A percentile compares a stretch with the other conserved stretches of the same genome.
Conservation (phyloP, 805 yeast genomes). For the Cyberlindnera mrakii region DNA sequence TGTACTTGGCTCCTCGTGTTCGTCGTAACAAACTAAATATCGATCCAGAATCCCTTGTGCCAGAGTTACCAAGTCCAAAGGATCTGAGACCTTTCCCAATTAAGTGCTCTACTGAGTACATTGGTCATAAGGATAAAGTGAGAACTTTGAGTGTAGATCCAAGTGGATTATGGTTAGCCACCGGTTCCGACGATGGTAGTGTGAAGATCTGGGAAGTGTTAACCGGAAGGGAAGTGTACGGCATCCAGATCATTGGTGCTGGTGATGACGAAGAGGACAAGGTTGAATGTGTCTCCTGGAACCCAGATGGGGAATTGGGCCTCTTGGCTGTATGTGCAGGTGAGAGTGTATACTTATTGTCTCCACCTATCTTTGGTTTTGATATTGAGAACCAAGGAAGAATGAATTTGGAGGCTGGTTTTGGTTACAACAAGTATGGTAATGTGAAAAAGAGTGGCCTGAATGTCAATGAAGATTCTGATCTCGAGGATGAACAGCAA, state of each 20-base stretch:
- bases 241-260: conserved; percentile 39
- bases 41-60: conserved; percentile 93
- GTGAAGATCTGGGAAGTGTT: conserved; percentile 95
- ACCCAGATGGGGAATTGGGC: conserved; percentile 72
- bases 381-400: conserved; percentile 79
- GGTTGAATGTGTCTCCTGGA: conserved; percentile 82
- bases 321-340: conserved; percentile 82
- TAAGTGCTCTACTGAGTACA: conserved; percentile 73
- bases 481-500: conserved; percentile 29
- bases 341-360: conserved; percentile 67
- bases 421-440: conserved; percentile 74
- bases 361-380: conserved; percentile 89
- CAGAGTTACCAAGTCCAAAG: conserved; percentile 94
- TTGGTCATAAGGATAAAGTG: conserved; percentile 79
- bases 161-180: conserved; percentile 89
- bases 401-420: conserved; percentile 79
- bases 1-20: conserved; percentile 93
- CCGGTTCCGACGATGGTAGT: conserved; percentile 96
- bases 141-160: conserved; percentile 84
- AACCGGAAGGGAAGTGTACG: conserved; percentile 90
- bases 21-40: conserved; percentile 85
- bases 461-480: conserved; percentile 34
- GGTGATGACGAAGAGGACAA: conserved; percentile 68
- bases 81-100: conserved; percentile 97
- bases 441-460: conserved; percentile 38